Base-by-base conservation (phyloP, 257 asterid species). In the Jacaranda mimosifolia region DNA sequence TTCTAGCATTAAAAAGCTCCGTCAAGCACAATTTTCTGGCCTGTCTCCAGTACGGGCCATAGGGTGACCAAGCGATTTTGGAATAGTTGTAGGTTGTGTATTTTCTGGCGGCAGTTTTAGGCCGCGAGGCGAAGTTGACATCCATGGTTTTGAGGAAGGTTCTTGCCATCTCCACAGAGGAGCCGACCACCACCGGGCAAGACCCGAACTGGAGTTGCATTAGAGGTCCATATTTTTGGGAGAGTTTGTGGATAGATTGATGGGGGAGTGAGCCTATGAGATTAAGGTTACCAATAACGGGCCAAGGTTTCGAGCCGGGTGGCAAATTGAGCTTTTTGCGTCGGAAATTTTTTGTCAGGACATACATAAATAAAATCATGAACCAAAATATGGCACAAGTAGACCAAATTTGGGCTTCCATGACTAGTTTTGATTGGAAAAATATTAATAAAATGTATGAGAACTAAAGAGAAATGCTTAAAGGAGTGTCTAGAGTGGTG, bases 221-320 rank as follows among this genome's bases (percentile, higher is more conserved):
- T 7, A 88, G 3, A 55, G 89, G 85, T 19, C 93, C 93, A 83
- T 89, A 83, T 49, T 83, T 79, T 45, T 81, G 84, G 72, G 91
- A 83, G 71, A 89, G 87, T 0, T 21, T 4, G 82, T 89, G 85
- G 26, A 87, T 70, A 43, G 88, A 81, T 9, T 4, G 83, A 81
- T 89, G 93, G 9, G 88, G 89, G 64, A 83, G 83, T 1, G 83
- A 6, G 38, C 93, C 91, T 42, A 89, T 80, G 1, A 83, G 88
- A 85, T 85, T 80, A 9, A 87, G 84, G 83, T 89, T 85, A 10
- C 93, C 93, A 68, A 87, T 89, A 0, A 89, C 62, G 39, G 93
- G 93, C 87, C 89, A 87, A 1, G 89, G 87, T 46, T 77, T 85
- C 14, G 93, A 91, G 78, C 90, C 91, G 26, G 93, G 93, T 0